A percentile compares a stretch with the other conserved stretches of the same genome.
Evolutionary conservation across 257 asterid species (phyloP).

Genomic region (Solanum chilense): DNA sequence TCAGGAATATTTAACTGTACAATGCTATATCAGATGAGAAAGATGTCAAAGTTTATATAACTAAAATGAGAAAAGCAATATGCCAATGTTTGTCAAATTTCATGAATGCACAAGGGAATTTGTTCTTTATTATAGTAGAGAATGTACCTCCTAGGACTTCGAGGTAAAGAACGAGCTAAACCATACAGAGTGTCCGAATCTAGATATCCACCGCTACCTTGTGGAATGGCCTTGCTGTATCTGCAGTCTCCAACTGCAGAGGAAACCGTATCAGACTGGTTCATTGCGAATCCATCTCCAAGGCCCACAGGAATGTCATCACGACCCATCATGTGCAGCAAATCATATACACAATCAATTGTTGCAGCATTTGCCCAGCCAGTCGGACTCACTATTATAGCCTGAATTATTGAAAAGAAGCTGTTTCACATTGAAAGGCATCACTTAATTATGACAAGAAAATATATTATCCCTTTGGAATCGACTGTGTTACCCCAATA

Average conservation of each 20-base stretch:
- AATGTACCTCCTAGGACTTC: slow-evolving; percentile 61
- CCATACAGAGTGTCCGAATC: slow-evolving; percentile 85
- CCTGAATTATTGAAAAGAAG: slow-evolving; percentile 24
- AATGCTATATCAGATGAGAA: background rate
- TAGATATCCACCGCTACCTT: slow-evolving; percentile 70
- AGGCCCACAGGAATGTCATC: slow-evolving; percentile 79
- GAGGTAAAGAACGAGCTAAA: slow-evolving; percentile 57
- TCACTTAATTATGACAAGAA: background rate
- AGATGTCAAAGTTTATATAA: background rate
- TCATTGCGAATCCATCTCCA: slow-evolving; percentile 46
- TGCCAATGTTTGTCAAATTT: background rate
- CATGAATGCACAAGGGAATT: background rate
- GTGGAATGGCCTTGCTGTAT: slow-evolving; percentile 63
- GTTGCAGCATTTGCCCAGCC: slow-evolving; percentile 95
- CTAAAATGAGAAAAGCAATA: background rate
- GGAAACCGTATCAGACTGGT: slow-evolving; percentile 36
- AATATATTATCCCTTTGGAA: background rate
- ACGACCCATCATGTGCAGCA: slow-evolving; percentile 93
- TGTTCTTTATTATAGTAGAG: background rate
- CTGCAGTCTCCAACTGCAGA: slow-evolving; percentile 60
- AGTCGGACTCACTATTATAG: slow-evolving; percentile 57
- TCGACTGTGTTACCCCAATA: background rate
- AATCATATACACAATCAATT: slow-evolving; percentile 62
- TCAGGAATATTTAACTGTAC: background rate
- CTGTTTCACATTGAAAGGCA: background rate